Evolutionary conservation across 179 eudicot species (phyloP), one percentile per base, ranked within the genome.

Genomic region (Spergularia azorica): DNA sequence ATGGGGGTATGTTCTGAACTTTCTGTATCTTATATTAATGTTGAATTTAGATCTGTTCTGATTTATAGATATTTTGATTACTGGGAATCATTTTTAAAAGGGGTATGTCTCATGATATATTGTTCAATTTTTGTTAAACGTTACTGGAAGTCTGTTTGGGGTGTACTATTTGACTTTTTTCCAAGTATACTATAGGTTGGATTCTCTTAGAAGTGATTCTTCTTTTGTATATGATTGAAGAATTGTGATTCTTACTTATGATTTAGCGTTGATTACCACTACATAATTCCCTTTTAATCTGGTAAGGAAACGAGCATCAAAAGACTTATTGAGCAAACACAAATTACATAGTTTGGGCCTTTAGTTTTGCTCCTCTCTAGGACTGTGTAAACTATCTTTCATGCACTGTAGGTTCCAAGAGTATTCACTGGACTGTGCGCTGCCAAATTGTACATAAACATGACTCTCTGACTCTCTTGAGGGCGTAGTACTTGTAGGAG

Each of bases 1-100:
- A 83, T 79, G 91, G 82, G 84, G 96, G 98, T 95, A 85, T 55
- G 70, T 63, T 79, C 50, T 61, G 15, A 73, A 36, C 71, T 72
- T 64, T 38, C 55, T 71, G 36, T 26, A 38, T 60, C 38, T 72
- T 38, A 58, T n/a, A n/a, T 57, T 14, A 6, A 20, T 5, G 67
- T 41, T 21, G 46, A 41, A 21, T 16, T 8, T 76, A 41, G 63
- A 17, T 56, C 32, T 64, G 71, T 52, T 51, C n/a, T 55, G 41
- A 18, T 50, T 50, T 50, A 5, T 63, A 16, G 57, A 18, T 73
- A 41, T n/a, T 13, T 62, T 73, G 32, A 73, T 57, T 26, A 58
- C 18, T 17, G 56, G 16, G 41, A 15, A 71, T 50, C 39, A 20
- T 17, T 18, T 60, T 16, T 6, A 66, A 66, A 3, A 64, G 18